Evolutionary conservation across 139 green algal genomes (phyloP), one percentile per base, ranked within the genome.

Genomic region (Chlamydomonas schloesseri): DNA sequence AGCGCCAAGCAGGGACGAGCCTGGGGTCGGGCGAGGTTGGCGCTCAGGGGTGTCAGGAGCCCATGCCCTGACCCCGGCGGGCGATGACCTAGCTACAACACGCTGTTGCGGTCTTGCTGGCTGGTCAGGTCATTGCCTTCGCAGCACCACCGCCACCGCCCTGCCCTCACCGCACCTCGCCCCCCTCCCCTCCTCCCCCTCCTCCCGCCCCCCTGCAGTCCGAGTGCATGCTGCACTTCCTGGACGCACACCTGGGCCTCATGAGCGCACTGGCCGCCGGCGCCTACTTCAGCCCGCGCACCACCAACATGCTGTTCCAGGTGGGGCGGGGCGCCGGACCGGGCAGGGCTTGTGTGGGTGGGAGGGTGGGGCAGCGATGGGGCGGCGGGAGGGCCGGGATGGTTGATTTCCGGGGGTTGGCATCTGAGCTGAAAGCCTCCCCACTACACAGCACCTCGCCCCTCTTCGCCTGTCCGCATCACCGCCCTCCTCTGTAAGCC

Each of bases 281-380:
- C n/a, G 70, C 83, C 29, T 96, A 94, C 78, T 80, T 96, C 31
- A 90, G 93, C 31, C 92, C 96, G 11, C 91, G 96, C 2, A 91
- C 96, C 18, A 87, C 92, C 65, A 99, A 98, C 87, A 87, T 98
- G n/a, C 73, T 94, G 17, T 89, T 99, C 82, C 91, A 97, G 91
- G 75, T 82, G 55, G 3, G 75, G 64, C 46, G 67, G 13, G 8
- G 34, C 17, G 58, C n/a, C n/a, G n/a, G n/a, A n/a, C n/a, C n/a
- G n/a, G n/a, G n/a, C n/a, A n/a, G n/a, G n/a, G n/a, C n/a, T n/a
- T n/a, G n/a, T n/a, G 31, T 28, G 58, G 75, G 71, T 42, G 82
- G 62, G 13, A 11, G 62, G 62, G 28, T 4, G 28, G 28, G 13
- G 24, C 11, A 33, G 62, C 21, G 28, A 34, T 67, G 24, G 62